Base-by-base conservation (phyloP, 768 basidiomycete genomes). In the Tylopilus intermedius region DNA sequence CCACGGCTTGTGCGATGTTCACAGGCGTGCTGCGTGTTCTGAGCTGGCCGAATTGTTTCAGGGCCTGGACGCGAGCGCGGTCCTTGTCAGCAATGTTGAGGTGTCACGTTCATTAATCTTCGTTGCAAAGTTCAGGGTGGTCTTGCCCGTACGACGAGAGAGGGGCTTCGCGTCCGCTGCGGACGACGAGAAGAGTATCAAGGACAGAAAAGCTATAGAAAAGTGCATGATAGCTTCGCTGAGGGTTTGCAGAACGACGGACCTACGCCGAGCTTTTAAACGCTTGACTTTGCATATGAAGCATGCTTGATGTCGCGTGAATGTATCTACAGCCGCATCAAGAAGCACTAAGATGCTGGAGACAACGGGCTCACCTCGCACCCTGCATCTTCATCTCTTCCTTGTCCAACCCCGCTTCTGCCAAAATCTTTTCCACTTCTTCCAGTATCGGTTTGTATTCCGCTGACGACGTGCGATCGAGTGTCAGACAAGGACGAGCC, bases 341-440 rank as follows among this genome's bases (percentile, higher is more conserved):
- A 8, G 32, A 8, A 33, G 32, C 29, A 5, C 29, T 8, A 29
- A 29, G 29, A 29, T 33, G 32, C 32, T 18, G 18, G 18, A 18
- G 18, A 18, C 18, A 18, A 18, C 18, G 18, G 18, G 18, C 18
- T 18, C 18, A 18, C 70, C 75, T 77, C 15, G 72, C 76, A 4
- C 81, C 83, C 22, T 78, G 78, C 54, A 71, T 73, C 59, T 75
- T 75, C 79, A 90, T 88, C 60, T 91, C 89, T 21, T 88, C 86
- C 55, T 88, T 87, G 53, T 94, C 89, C 47, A 94, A 67, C 0
- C 90, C 92, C 0, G 93, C 91, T 59, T 90, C 90, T 9, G 79
- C 80, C 47, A 92, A 67, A 40, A 94, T 93, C 58, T 79, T 85
- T 64, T 91, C 90, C 2, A 93, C 86, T 64, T 94, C 88, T 56